phyloP scores from a whole-genome alignment of 1,139 yeast genomes.

The Saccharomyces hybrid region DNA sequence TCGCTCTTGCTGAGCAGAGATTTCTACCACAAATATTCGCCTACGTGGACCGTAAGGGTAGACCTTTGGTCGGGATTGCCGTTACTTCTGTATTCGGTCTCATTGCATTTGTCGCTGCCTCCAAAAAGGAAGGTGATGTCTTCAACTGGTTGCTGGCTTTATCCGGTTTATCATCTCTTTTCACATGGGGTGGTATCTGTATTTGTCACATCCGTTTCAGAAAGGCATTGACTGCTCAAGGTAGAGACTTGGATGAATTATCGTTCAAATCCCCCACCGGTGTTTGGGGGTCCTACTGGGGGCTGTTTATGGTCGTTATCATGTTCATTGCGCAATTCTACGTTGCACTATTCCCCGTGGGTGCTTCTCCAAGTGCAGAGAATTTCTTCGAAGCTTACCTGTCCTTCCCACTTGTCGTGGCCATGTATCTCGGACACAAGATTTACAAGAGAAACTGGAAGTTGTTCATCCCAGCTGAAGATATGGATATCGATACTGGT shows the following conservation, averaged over 20 bases:
- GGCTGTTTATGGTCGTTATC: conserved; percentile 40
- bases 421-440: conserved; percentile 51
- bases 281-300: conserved; percentile 46
- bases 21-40: conserved; percentile 56
- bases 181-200: conserved; percentile 63
- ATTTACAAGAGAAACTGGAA: conserved; percentile 52
- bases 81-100: conserved; percentile 46
- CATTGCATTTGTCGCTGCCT: conserved; percentile 52
- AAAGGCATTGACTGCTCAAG: conserved; percentile 50
- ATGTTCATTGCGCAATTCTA: conserved; percentile 49
- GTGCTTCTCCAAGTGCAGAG: conserved; percentile 42
- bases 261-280: conserved; percentile 51
- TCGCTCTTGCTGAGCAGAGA: conserved; percentile 57
- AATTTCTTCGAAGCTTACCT: conserved; percentile 56
- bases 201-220: conserved; percentile 60
- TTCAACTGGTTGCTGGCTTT: conserved; percentile 63
- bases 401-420: conserved; percentile 54
- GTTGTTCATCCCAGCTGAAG: conserved; percentile 42
- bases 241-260: conserved; percentile 48
- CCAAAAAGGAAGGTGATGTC: conserved; percentile 47
- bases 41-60: conserved; percentile 60
- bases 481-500: conserved; percentile 65
- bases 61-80: conserved; percentile 54
- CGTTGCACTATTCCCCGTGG: conserved; percentile 59
- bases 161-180: conserved; percentile 57